Evolutionary conservation across 257 asterid species (phyloP), one percentile per base, ranked within the genome.

Genomic region (Jaltomata sinuosa): DNA sequence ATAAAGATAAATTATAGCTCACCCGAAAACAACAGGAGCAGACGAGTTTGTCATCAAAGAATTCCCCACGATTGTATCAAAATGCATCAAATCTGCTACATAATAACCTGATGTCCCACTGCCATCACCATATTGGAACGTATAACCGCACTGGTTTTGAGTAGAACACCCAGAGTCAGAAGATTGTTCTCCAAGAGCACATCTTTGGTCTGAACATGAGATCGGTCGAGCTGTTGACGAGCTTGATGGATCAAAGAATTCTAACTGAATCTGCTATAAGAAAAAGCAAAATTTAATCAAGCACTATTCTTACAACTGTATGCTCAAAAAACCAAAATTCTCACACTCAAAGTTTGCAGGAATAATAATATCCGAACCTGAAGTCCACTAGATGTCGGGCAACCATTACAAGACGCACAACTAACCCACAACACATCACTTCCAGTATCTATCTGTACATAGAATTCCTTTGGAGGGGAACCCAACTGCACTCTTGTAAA

Each of bases 381-480:
- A 85, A 96, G 98, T 79, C 98, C 99, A 72, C 97, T 96, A 62
- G 98, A 90, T 34, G 91, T 93, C 3, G 99, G 99, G 91, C 99
- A 96, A 81, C 99, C 99, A 21, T 89, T 85, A 80, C 99, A 96
- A 42, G 97, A 89, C n/a, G 81, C 87, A 87, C 99, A 96, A 87
- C 97, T 87, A 83, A 96, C 97, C 99, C 99, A 96, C 78, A 96
- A 81, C 67, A 94, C 99, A 92, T 96, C 98, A 88, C 99, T 96
- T 71, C 99, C 99, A 9, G 99, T 94, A 89, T 96, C 99, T 78
- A 96, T 94, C 89, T 96, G 99, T 80, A 96, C 99, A 86, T 88
- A 96, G 87, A 96, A 94, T 84, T 94, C 99, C 85, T 87, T 93
- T 32, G 98, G 95, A 79, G 99, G 98, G 80, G 92, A 92, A 68